phyloP scores from a whole-genome alignment of 73 alveolate species.

The Stentor coeruleus region DNA sequence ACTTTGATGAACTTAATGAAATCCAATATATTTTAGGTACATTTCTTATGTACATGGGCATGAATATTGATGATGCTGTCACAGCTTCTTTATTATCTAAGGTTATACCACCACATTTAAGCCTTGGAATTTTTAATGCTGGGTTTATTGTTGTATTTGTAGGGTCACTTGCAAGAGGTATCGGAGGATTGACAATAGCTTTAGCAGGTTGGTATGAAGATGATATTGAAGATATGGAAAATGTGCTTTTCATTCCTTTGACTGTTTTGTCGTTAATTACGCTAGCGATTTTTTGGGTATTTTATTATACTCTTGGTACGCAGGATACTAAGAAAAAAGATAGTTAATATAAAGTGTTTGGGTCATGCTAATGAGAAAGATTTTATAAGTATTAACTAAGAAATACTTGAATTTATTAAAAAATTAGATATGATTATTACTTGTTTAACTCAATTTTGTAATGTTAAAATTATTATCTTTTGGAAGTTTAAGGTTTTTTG shows the following conservation, averaged over 20 bases:
- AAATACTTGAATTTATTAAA: no score
- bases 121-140: neutral
- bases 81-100: neutral
- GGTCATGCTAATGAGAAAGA: no score
- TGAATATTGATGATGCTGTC: neutral
- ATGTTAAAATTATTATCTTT: no score
- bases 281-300: neutral
- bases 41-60: constrained; percentile 10
- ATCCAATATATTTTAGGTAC: neutral
- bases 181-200: neutral
- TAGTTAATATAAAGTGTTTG: no score
- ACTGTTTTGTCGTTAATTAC: neutral
- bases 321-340: no score
- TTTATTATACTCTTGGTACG: no score
- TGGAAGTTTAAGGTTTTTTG: no score
- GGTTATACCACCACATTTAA: neutral
- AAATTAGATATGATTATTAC: no score
- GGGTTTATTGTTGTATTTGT: neutral
- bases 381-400: no score
- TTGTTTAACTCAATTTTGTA: no score
- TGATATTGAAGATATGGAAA: neutral
- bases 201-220: neutral
- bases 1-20: neutral
- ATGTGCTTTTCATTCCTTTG: neutral
- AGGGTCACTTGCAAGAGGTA: constrained; percentile 18